Base-by-base conservation (phyloP, 352 stramenopile genomes). In the Elongisporangium senticosum region DNA sequence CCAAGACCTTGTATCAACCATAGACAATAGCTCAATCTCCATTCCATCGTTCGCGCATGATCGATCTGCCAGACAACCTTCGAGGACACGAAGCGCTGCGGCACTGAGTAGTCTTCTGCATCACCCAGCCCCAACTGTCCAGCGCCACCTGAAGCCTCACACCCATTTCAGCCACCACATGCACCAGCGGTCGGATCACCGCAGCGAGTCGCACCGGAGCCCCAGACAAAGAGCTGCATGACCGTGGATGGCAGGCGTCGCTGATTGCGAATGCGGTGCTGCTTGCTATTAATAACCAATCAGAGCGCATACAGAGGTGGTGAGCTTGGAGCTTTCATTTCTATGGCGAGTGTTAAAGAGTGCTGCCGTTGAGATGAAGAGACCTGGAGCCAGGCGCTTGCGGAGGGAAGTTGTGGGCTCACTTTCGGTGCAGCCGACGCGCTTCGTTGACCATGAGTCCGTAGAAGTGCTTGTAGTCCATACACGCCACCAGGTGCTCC, bases 391-490 rank as follows among this genome's bases (percentile, higher is more conserved):
- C 17, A 33, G 23, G 22, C 17, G 7, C 5, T 24, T 48, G 47
- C n/a, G 2, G 6, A 21, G 4, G 57, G 8, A n/a, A 14, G 22
- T 26, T 11, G 20, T 7, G 20, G 15, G 5, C 7, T 83, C 58
- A 88, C 63, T 87, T 88, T 52, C 76, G 75, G 51, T 71, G 73
- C 40, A 82, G 67, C n/a, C 78, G 76, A 39, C 80, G 74, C 14
- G 81, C 77, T 57, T 93, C 79, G 67, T 93, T 93, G 51, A 87
- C 63, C 74, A 90, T 90, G 60, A 93, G 78, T 0, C 77, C 75
- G 66, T 88, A 88, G 53, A 93, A 90, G 43, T 87, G 69, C 52
- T 90, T 86, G 65, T 88, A 93, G 59, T 90, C 79, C 79, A 93
- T 89, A 55, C 77, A 90, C 24, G 81, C 79, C 20, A 90, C 63